Evolutionary conservation across 257 asterid genomes (phyloP).

Genomic region (Ehretia macrophylla): DNA sequence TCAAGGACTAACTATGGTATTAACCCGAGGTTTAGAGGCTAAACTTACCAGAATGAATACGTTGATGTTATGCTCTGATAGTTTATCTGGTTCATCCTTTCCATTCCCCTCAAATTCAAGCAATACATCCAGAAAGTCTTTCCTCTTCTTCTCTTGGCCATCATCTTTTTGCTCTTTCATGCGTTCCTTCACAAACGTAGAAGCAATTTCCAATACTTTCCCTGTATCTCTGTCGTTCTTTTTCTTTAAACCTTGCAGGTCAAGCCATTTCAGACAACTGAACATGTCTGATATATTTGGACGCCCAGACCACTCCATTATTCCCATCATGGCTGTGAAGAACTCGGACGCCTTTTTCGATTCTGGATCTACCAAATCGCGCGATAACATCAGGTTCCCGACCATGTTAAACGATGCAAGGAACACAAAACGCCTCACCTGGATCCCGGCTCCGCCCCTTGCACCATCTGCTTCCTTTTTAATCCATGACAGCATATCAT

Average conservation of each 20-base stretch:
- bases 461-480: slow-evolving; percentile 11
- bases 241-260: slow-evolving; percentile 41
- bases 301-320: slow-evolving; percentile 33
- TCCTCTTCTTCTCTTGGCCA: slow-evolving; percentile 16
- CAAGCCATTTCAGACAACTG: slow-evolving; percentile 38
- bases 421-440: slow-evolving; percentile 40
- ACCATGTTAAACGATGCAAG: slow-evolving; percentile 47
- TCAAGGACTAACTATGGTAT: no score
- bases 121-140: slow-evolving; percentile 51
- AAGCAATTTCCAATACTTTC: slow-evolving; percentile 25
- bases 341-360: slow-evolving; percentile 36
- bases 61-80: slow-evolving; percentile 41
- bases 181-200: slow-evolving; percentile 39
- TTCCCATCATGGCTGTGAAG: slow-evolving; percentile 33
- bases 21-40: no score
- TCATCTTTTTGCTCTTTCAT: slow-evolving; percentile 5
- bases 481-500: slow-evolving; percentile 45
- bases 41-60: slow-evolving; percentile 44
- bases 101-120: slow-evolving; percentile 30
- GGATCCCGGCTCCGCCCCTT: slow-evolving; percentile 7
- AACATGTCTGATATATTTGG: slow-evolving; percentile 51
- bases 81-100: slow-evolving; percentile 18
- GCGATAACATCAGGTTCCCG: slow-evolving; percentile 48
- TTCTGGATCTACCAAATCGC: slow-evolving; percentile 42
- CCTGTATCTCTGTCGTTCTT: slow-evolving; percentile 31